Evolutionary conservation across 2,329 filamentous ascomycete genomes (phyloP).

Genomic region (Penicillium aurantiogriseum): DNA sequence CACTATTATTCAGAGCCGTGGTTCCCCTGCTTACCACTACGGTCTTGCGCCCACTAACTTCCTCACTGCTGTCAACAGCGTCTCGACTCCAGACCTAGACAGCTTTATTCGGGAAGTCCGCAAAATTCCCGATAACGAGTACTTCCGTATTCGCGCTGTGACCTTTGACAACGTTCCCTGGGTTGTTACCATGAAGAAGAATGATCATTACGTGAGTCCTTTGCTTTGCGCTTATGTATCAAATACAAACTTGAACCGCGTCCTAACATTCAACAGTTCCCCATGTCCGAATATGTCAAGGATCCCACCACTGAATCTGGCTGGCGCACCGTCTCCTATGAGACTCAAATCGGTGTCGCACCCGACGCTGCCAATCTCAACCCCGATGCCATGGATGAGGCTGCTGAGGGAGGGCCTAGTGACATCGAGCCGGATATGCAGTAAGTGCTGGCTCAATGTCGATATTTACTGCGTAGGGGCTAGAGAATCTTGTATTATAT

Average conservation of each 20-base stretch:
- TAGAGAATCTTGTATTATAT: slow-evolving; percentile 7
- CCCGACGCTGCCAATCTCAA: slow-evolving; percentile 45
- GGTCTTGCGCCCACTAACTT: slow-evolving; percentile 95
- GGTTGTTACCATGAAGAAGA: slow-evolving; percentile 99
- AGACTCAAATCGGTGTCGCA: slow-evolving; percentile 40
- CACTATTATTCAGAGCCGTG: slow-evolving; percentile 56
- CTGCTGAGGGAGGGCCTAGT: slow-evolving; percentile 32
- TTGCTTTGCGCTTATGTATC: not conserved
- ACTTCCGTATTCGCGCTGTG: slow-evolving; percentile 95
- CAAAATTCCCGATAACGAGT: slow-evolving; percentile 92
- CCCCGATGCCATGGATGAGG: slow-evolving; percentile 50
- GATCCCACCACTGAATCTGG: slow-evolving; percentile 52
- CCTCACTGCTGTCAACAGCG: slow-evolving; percentile 91
- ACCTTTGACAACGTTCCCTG: slow-evolving; percentile 98
- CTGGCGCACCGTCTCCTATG: slow-evolving; percentile 59
- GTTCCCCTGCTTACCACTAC: slow-evolving; percentile 83
- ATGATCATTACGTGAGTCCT: slow-evolving; percentile 78
- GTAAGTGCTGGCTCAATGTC: not conserved
- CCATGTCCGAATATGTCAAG: slow-evolving; percentile 64
- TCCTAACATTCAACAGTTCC: slow-evolving; percentile 48
- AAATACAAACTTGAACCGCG: not conserved
- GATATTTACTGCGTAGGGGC: not conserved
- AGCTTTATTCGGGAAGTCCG: slow-evolving; percentile 77
- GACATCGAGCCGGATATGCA: slow-evolving; percentile 40
- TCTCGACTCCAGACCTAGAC: slow-evolving; percentile 77